Evolutionary conservation across 768 basidiomycete species (phyloP).

Genomic region (Phanerochaete carnosa): DNA sequence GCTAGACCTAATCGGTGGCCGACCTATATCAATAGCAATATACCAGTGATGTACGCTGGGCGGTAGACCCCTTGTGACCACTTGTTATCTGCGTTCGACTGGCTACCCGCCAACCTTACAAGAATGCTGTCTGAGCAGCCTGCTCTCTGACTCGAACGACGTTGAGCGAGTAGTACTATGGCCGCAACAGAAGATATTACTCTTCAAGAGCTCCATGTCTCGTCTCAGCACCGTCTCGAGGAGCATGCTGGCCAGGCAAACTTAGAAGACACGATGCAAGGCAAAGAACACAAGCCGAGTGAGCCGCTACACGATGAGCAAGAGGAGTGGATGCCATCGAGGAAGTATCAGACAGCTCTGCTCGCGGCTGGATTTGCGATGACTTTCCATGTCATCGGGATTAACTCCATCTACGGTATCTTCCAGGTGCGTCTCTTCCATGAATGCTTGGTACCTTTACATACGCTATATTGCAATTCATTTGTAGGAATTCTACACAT

Average conservation of each 20-base stretch:
- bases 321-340: constrained; percentile 23
- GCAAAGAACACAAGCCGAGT: background rate
- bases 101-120: too few species aligned
- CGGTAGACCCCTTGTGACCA: background rate
- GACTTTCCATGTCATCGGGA: constrained; percentile 44
- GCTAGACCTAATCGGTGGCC: too few species aligned
- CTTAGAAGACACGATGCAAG: background rate
- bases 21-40: background rate
- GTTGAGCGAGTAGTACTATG: background rate
- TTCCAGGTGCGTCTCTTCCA: constrained; percentile 36
- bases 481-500: constrained; percentile 41
- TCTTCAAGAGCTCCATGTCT: background rate
- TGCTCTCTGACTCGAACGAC: too few species aligned
- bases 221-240: background rate
- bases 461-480: too few species aligned
- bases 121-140: too few species aligned
- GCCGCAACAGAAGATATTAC: background rate
- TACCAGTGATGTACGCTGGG: background rate
- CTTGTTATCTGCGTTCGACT: background rate
- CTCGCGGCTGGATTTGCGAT: constrained; percentile 40
- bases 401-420: constrained; percentile 40
- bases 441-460: too few species aligned
- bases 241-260: background rate
- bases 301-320: background rate
- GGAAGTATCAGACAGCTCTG: constrained; percentile 33